phyloP scores from a whole-genome alignment of 1,284 basidiomycete genomes.

The Macrocybe sp. region DNA sequence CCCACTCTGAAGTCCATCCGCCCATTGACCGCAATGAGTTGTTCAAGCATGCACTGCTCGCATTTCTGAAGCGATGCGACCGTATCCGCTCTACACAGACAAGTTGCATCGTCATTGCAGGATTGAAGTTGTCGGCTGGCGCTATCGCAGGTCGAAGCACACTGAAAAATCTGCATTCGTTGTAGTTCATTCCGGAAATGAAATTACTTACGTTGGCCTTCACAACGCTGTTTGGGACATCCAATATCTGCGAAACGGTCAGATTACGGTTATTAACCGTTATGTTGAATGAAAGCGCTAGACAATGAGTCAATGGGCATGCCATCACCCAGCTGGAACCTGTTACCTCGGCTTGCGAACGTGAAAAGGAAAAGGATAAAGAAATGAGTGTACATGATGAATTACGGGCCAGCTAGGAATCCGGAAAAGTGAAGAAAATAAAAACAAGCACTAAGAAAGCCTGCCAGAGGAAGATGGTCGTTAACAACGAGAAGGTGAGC shows the following conservation, averaged over 20 bases:
- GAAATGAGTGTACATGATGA: conserved; percentile 27
- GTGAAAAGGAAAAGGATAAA: conserved; percentile 28
- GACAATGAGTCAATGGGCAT: neutral
- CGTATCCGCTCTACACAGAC: conserved; percentile 45
- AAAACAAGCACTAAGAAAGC: conserved; percentile 19
- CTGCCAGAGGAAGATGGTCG: conserved; percentile 29
- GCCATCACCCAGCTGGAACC: neutral
- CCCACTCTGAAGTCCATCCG: conserved; percentile 48
- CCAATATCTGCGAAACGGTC: conserved; percentile 40
- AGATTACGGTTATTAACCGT: conserved; percentile 38
- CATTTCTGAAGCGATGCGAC: conserved; percentile 39
- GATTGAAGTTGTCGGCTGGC: conserved; percentile 33
- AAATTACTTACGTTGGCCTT: conserved; percentile 33
- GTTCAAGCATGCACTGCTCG: conserved; percentile 60
- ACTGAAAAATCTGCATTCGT: conserved; percentile 30
- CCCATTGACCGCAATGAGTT: conserved; percentile 45
- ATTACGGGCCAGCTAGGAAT: conserved; percentile 9
- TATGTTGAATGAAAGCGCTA: conserved; percentile 48
- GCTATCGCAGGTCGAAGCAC: conserved; percentile 33
- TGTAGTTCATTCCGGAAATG: neutral
- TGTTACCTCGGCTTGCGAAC: conserved; percentile 53
- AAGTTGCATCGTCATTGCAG: conserved; percentile 36
- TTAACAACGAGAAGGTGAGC: neutral
- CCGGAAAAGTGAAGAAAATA: conserved; percentile 11
- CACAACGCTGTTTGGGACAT: conserved; percentile 34